Evolutionary conservation across 1,284 basidiomycete genomes (phyloP), one percentile per base, ranked within the genome.

Genomic region (Irpex rosettiformis): DNA sequence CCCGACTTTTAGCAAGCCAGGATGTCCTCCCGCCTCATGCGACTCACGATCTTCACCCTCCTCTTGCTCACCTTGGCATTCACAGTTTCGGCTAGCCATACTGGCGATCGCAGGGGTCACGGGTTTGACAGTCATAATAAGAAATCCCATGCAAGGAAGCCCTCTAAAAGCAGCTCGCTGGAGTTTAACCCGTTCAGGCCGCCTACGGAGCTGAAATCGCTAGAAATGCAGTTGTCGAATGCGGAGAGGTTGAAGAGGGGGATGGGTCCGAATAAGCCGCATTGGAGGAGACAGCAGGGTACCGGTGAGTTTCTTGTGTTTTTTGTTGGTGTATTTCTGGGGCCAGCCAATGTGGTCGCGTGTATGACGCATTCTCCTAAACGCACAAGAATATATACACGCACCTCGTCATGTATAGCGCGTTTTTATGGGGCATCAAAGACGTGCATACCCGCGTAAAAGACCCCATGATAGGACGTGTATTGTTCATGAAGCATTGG

Each of bases 181-280:
- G n/a, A n/a, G n/a, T n/a, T n/a, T n/a, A n/a, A n/a, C n/a, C n/a
- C n/a, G n/a, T n/a, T n/a, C n/a, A n/a, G n/a, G n/a, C n/a, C n/a
- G n/a, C n/a, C n/a, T n/a, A n/a, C n/a, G n/a, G n/a, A n/a, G n/a
- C n/a, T n/a, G n/a, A n/a, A n/a, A n/a, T n/a, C n/a, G n/a, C n/a
- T n/a, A n/a, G 33, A 40, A 18, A 48, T 10, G 25, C 13, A 48
- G 47, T 11, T 22, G 27, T 48, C 59, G 22, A 60, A 60, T 52
- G 59, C 27, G n/a, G 22, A 60, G 52, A 29, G 55, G 27, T 13
- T 60, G 51, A 52, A 49, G 25, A 47, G 52, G 16, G 59, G 59
- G 6, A 30, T 60, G n/a, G 28, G 49, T 5, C 59, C 43, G 25
- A 60, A 60, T 21, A 60, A 60, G 55, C 59, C 59, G n/a, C 30